Base-by-base conservation (phyloP, 2,329 filamentous ascomycete genomes). In the Orbilia blumenaviensis region DNA sequence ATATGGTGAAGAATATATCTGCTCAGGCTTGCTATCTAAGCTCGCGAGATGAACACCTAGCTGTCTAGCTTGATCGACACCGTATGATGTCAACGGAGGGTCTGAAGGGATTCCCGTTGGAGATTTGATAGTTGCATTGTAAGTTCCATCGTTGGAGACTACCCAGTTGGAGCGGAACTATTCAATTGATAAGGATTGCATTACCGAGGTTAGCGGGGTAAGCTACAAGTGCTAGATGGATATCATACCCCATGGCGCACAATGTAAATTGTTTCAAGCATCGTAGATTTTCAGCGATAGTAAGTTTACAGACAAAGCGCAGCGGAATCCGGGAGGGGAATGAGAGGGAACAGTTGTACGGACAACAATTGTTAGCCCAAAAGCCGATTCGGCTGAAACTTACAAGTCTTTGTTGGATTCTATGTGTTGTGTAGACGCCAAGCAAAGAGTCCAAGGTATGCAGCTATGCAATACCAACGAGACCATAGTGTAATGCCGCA, bases 141-240 rank as follows among this genome's bases (percentile, higher is more conserved):
- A 98, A 79, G 86, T 87, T 63, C 95, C 94, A 38, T 92, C 94
- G 77, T 87, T 84, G 83, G 98, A 90, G 76, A 98, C 92, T 46
- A 89, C 88, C 93, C 94, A 98, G 82, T 91, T 93, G 78, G 92
- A 90, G 78, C 95, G 93, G 83, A 96, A 97, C 94, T 96, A 68
- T 34, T 10, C 12, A 27, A 21, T 71, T 62, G 42, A 52, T 77
- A 77, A 36, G 42, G 77, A 9, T 46, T 34, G 5, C 27, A 62
- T 48, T 18, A 67, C 38, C 52, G 29, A 27, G 29, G 56, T 29
- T 27, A 68, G 48, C 67, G 42, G 67, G 75, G 48, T 46, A 41
- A 58, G 58, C 69, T 54, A 71, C 32, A 77, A 63, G 64, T 38
- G 50, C 23, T 18, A 29, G 58, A 62, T 44, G 36, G 54, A 67